These are phyloP conservation scores for Cladosporium velox DNA, from an alignment of 2,329 filamentous ascomycete species.

Conservation along the genomic window DNA sequence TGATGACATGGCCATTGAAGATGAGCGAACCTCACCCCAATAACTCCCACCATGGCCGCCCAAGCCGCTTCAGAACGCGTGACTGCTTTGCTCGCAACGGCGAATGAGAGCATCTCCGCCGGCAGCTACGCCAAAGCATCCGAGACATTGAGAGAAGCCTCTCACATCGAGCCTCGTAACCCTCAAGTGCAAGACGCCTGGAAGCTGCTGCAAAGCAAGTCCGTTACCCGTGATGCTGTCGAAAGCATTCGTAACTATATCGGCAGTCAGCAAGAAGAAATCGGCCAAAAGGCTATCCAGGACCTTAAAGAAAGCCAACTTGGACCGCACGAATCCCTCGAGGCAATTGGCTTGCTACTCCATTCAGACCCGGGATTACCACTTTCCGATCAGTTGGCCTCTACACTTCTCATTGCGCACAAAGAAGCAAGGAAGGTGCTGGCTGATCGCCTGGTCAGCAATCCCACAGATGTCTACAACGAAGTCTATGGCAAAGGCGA, in stretches of 20 bases:
- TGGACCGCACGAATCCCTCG: conserved; percentile 41
- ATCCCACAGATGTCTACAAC: conserved; percentile 47
- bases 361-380: conserved; percentile 37
- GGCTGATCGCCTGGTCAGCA: conserved; percentile 40
- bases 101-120: conserved; percentile 28
- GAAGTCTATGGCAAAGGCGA: conserved; percentile 49
- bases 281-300: conserved; percentile 44
- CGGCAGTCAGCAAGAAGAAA: conserved; percentile 37
- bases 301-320: conserved; percentile 36
- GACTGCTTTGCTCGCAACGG: conserved; percentile 28
- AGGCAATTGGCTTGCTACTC: conserved; percentile 46
- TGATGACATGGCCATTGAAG: conserved; percentile 6
- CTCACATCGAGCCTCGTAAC: conserved; percentile 46
- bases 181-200: conserved; percentile 44
- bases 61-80: conserved; percentile 26
- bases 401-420: conserved; percentile 33
- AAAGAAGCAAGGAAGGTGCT: conserved; percentile 43
- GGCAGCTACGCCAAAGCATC: conserved; percentile 43
- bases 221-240: conserved; percentile 28
- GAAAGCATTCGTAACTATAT: conserved; percentile 31
- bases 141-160: conserved; percentile 47
- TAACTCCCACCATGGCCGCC: conserved; percentile 1
- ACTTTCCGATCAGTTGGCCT: conserved; percentile 44
- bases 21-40: not conserved
- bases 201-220: conserved; percentile 40